These are phyloP conservation scores for Acephala macrosclerotiorum DNA, from an alignment of 2,329 filamentous ascomycete genomes.

Conservation along the genomic window DNA sequence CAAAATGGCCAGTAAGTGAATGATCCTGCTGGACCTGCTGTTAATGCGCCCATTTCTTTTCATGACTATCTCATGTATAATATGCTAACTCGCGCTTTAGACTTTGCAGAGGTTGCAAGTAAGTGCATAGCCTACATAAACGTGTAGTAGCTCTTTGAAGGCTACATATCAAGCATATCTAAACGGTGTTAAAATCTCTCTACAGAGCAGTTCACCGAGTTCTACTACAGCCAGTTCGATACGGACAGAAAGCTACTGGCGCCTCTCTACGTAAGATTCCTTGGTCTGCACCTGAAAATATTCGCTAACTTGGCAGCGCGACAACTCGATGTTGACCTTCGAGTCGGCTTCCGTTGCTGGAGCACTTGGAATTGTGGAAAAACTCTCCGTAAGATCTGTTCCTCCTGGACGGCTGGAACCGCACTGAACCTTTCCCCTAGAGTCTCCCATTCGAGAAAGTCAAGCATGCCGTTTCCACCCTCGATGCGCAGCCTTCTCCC, in stretches of 20 bases:
- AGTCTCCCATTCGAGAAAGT: conserved; percentile 82
- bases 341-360: conserved; percentile 76
- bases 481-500: conserved; percentile 82
- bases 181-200: neutral
- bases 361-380: conserved; percentile 72
- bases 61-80: conserved; percentile 1
- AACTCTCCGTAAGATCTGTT: conserved; percentile 71
- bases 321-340: conserved; percentile 92
- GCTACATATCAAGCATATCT: no score
- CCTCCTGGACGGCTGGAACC: neutral
- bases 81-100: conserved; percentile 41
- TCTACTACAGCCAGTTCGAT: conserved; percentile 93
- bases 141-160: neutral
- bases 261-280: conserved; percentile 78
- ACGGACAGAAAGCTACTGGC: conserved; percentile 68
- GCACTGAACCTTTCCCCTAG: conserved; percentile 52
- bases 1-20: conserved; percentile 44
- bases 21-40: neutral
- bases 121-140: conserved; percentile 38
- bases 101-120: conserved; percentile 52
- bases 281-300: conserved; percentile 16
- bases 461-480: conserved; percentile 76
- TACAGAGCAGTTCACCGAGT: conserved; percentile 84
- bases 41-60: neutral
- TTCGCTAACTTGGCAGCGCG: conserved; percentile 61